Evolutionary conservation across 139 green algal genomes (phyloP).

Genomic region (Volvox africanus): DNA sequence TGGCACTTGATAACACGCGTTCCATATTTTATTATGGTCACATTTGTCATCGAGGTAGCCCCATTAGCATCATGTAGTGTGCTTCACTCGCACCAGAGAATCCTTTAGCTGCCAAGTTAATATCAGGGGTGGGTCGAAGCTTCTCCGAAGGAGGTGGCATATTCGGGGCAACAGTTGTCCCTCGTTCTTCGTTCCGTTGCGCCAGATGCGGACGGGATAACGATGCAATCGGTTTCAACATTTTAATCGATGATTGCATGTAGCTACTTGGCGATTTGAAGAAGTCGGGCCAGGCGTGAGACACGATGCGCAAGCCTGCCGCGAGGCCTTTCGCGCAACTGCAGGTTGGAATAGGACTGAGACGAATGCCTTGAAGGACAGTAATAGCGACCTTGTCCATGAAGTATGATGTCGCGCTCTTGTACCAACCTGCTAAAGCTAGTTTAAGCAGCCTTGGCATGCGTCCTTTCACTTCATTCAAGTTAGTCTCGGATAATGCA

Average conservation of each 20-base stretch:
- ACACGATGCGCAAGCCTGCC: constrained; percentile 2
- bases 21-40: too few relatives aligned
- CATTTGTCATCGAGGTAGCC: neutral
- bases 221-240: neutral
- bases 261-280: neutral
- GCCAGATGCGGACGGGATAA: neutral
- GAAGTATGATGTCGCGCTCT: neutral
- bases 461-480: too few relatives aligned
- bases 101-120: constrained; percentile 2
- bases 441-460: too few relatives aligned
- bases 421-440: too few relatives aligned
- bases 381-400: constrained; percentile 12
- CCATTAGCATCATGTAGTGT: constrained; percentile 22
- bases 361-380: constrained; percentile 23
- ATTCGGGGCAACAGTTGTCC: neutral
- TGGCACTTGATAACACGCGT: too few relatives aligned
- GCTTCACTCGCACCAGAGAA: neutral
- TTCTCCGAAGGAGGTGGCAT: neutral
- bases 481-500: too few relatives aligned
- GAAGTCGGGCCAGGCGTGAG: neutral
- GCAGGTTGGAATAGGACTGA: constrained; percentile 22
- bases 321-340: constrained; percentile 25
- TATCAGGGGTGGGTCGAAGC: neutral
- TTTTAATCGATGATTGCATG: neutral
- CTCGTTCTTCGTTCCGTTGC: neutral